Percentiles rank a stretch among this genome's conserved stretches.
Evolutionary conservation across 1,284 basidiomycete species (phyloP).

Genomic region (Lignosus rhinocerotis): DNA sequence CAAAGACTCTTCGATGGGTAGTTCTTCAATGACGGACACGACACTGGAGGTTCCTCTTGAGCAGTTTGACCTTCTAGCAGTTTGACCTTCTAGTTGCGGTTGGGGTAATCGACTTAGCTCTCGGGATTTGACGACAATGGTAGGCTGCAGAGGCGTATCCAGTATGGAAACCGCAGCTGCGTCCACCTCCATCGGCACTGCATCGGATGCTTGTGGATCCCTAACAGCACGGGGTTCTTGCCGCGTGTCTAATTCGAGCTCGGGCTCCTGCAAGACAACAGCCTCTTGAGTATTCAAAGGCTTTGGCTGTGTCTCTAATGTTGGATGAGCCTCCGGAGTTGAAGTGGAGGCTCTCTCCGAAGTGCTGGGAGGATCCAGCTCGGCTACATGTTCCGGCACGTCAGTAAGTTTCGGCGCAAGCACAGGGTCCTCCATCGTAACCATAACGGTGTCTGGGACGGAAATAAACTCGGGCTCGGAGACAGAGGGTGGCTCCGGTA

Average conservation of each 20-base stretch:
- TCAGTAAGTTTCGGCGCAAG: too few species aligned
- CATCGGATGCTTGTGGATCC: background rate
- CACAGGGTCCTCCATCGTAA: too few species aligned
- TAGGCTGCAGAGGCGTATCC: background rate
- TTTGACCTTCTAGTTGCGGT: background rate
- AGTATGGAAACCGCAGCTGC: background rate
- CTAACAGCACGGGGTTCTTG: too few species aligned
- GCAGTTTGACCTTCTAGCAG: background rate
- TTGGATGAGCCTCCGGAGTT: background rate
- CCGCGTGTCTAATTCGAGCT: background rate
- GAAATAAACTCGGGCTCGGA: too few species aligned
- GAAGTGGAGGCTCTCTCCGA: too few species aligned
- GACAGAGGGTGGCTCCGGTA: too few species aligned
- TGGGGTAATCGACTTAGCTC: background rate
- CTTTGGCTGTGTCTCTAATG: background rate
- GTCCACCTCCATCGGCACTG: constrained; percentile 32
- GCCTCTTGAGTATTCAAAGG: background rate
- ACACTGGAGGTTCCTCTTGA: background rate
- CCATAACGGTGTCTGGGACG: too few species aligned
- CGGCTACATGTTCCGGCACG: too few species aligned
- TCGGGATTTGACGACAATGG: background rate
- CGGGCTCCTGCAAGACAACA: background rate
- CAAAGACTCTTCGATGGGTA: background rate
- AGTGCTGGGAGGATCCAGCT: too few species aligned
- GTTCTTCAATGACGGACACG: background rate